Conservation (phyloP, 495 filamentous ascomycete species). For the Entonaema liquescens region DNA sequence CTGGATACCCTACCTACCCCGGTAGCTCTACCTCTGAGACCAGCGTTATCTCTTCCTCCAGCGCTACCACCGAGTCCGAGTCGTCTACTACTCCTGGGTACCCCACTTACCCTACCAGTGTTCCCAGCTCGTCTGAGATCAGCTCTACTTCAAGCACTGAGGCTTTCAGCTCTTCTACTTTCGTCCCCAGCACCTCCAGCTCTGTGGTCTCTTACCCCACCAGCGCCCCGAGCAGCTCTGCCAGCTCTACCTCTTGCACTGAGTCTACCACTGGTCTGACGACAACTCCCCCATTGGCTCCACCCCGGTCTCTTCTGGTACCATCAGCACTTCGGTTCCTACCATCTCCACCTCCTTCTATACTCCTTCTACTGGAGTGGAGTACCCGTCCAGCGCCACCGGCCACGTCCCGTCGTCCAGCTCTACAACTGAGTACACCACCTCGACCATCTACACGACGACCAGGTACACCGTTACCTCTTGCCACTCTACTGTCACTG, state of each 20-base stretch:
- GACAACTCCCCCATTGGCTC: slow-evolving; percentile 38
- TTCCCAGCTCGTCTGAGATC: neutral
- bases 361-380: neutral
- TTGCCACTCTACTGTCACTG: slow-evolving; percentile 26
- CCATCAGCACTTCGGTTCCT: neutral
- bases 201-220: slow-evolving; percentile 1
- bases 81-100: neutral
- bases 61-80: neutral
- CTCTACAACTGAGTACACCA: slow-evolving; percentile 23
- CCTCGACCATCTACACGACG: slow-evolving; percentile 40
- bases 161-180: slow-evolving; percentile 12
- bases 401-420: neutral
- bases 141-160: slow-evolving; percentile 18
- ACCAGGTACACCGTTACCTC: slow-evolving; percentile 33
- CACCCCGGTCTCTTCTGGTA: neutral
- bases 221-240: neutral
- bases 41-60: neutral
- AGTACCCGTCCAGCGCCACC: neutral
- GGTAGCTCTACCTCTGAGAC: no score
- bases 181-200: neutral
- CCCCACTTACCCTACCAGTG: neutral
- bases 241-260: slow-evolving; percentile 36
- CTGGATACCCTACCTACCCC: no score
- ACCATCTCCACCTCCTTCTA: neutral
- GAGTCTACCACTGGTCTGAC: slow-evolving; percentile 36